These are phyloP conservation scores for Tillandsia leiboldiana DNA, from an alignment of 176 grass and related monocot genomes.

Conservation along the genomic window DNA sequence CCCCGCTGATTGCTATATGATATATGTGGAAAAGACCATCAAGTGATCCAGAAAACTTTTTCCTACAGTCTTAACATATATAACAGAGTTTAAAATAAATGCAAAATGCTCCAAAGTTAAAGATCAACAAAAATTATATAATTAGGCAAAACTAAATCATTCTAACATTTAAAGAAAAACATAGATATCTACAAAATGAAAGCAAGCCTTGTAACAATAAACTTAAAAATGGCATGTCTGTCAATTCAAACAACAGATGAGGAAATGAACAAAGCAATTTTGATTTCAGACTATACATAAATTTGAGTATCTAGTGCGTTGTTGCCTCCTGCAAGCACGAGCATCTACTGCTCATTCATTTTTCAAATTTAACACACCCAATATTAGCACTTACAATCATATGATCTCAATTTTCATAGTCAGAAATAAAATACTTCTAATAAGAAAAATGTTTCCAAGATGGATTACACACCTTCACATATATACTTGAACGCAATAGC, in stretches of 20 bases:
- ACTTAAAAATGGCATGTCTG: not conserved
- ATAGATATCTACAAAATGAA: not conserved
- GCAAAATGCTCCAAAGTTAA: not conserved
- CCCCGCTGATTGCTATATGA: slow-evolving; percentile 86
- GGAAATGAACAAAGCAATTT: not conserved
- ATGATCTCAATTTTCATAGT: too few relatives aligned
- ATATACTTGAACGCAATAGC: slow-evolving; percentile 96
- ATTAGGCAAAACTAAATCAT: not conserved
- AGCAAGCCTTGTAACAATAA: not conserved
- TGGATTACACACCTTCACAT: slow-evolving; percentile 84
- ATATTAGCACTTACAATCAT: too few relatives aligned
- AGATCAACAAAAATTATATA: not conserved
- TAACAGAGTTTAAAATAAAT: not conserved
- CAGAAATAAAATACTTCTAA: not conserved
- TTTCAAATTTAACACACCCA: too few relatives aligned
- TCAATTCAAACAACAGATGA: not conserved
- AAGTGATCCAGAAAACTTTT: slow-evolving; percentile 68
- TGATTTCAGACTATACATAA: too few relatives aligned
- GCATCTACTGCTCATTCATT: too few relatives aligned
- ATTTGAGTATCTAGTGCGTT: too few relatives aligned
- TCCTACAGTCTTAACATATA: slow-evolving; percentile 58
- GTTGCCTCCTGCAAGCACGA: too few relatives aligned
- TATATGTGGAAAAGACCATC: slow-evolving; percentile 97
- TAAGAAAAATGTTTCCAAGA: slow-evolving; percentile 6
- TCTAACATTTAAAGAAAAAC: not conserved